Conservation (phyloP, 129 eudicot genomes). For the Sambucus nigra region DNA sequence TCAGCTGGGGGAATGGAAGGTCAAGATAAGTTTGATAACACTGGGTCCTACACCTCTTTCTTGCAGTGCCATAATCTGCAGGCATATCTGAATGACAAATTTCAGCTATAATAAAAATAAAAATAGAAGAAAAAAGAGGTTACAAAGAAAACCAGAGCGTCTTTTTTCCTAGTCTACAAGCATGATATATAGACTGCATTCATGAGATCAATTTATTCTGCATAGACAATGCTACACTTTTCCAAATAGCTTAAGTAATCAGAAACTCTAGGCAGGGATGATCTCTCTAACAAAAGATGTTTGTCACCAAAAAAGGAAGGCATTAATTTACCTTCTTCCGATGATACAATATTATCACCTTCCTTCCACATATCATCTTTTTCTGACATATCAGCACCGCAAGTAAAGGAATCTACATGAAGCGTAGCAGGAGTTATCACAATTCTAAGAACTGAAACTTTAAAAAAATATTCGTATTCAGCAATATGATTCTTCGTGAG, state of each 20-base stretch:
- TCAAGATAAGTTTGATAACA: slow-evolving; percentile 16
- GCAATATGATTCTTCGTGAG: background rate
- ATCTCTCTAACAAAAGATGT: background rate
- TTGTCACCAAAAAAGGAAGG: background rate
- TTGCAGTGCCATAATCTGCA: slow-evolving; percentile 21
- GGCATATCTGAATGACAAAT: slow-evolving; percentile 26
- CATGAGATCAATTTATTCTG: background rate
- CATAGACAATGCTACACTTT: background rate
- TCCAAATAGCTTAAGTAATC: background rate
- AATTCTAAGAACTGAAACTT: slow-evolving; percentile 7
- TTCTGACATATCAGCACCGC: slow-evolving; percentile 17
- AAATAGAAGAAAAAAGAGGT: background rate
- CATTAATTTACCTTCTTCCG: slow-evolving; percentile 26
- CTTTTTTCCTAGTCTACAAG: background rate
- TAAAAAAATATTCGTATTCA: slow-evolving; percentile 6
- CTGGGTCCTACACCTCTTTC: slow-evolving; percentile 38
- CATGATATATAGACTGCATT: background rate
- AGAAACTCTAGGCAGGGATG: background rate
- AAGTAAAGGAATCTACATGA: slow-evolving; percentile 12
- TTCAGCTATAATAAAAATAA: slow-evolving; percentile 10
- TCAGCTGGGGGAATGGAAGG: slow-evolving; percentile 21
- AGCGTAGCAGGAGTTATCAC: background rate
- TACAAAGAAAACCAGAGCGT: background rate
- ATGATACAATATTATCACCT: slow-evolving; percentile 12
- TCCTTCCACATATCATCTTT: slow-evolving; percentile 26